phyloP scores from a whole-genome alignment of 129 eudicot genomes.

The Silybum marianum region DNA sequence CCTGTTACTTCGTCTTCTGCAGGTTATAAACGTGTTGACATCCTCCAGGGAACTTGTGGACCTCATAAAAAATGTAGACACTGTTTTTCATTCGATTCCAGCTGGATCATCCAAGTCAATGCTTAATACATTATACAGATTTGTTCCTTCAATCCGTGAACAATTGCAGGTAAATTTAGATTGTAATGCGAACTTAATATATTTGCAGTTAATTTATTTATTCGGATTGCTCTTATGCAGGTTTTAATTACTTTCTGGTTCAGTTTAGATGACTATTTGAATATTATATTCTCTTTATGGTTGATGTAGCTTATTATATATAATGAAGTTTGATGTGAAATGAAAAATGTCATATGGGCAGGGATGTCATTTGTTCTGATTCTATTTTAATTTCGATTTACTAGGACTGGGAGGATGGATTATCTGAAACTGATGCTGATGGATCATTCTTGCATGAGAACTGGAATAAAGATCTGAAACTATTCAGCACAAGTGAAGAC shows the following conservation, averaged over 20 bases:
- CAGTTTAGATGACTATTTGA: background rate
- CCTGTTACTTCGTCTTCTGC: constrained; percentile 20
- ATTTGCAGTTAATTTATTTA: background rate
- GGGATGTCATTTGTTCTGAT: background rate
- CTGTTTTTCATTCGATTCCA: constrained; percentile 60
- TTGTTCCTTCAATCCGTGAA: constrained; percentile 68
- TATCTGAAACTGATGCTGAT: constrained; percentile 89
- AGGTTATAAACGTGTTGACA: constrained; percentile 70
- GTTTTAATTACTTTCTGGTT: constrained; percentile 1
- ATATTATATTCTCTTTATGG: background rate
- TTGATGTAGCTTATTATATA: background rate
- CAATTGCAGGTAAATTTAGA: constrained; percentile 72
- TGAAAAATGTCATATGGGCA: background rate
- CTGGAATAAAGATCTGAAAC: constrained; percentile 90
- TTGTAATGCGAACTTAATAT: background rate
- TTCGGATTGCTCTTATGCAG: constrained; percentile 2
- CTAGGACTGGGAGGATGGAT: constrained; percentile 97
- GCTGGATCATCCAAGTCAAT: constrained; percentile 59
- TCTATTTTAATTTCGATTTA: background rate
- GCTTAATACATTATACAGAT: constrained; percentile 54
- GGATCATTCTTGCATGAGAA: constrained; percentile 95
- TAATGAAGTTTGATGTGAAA: constrained; percentile 2
- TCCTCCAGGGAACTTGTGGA: constrained; percentile 70
- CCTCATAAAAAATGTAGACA: constrained; percentile 75
- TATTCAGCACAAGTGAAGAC: constrained; percentile 81